These are phyloP conservation scores for Neoscytalidium dimidiatum DNA, from an alignment of 2,329 filamentous ascomycete species.

Conservation along the genomic window DNA sequence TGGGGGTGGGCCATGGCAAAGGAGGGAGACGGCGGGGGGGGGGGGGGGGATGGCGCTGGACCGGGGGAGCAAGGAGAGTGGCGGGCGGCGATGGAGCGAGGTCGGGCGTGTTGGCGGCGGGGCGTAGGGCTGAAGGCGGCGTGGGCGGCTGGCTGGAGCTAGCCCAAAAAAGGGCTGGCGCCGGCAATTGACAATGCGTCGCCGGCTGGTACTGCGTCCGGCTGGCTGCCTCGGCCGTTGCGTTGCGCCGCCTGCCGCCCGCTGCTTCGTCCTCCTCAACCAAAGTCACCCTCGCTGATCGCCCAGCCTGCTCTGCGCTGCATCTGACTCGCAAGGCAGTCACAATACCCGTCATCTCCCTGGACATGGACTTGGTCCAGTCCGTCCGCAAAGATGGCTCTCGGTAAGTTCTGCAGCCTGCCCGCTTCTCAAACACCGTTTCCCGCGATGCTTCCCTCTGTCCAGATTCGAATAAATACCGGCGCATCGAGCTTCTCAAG, in stretches of 20 bases:
- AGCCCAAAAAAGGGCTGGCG: neutral
- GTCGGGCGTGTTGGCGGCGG: neutral
- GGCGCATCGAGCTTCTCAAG: neutral
- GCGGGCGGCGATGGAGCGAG: constrained; percentile 20
- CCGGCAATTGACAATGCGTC: no score
- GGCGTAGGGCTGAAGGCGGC: constrained; percentile 13
- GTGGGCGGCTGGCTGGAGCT: no score
- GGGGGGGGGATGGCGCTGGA: neutral
- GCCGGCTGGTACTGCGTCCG: no score
- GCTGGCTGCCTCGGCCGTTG: no score
- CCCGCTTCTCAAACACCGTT: neutral
- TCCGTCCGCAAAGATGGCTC: constrained; percentile 87
- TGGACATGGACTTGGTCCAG: constrained; percentile 84
- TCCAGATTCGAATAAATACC: neutral
- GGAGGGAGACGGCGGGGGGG: neutral
- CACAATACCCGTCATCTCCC: neutral
- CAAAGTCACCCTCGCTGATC: constrained; percentile 7
- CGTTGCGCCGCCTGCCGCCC: constrained; percentile 14
- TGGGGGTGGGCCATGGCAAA: constrained; percentile 29
- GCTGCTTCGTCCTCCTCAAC: constrained; percentile 21
- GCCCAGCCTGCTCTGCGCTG: neutral
- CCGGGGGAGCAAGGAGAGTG: no score
- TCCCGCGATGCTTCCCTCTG: no score
- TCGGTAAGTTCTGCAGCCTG: constrained; percentile 52
- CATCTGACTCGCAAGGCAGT: constrained; percentile 11